phyloP scores from a whole-genome alignment of 371 early-diverging fungal genomes.

The Mucor irregularis region DNA sequence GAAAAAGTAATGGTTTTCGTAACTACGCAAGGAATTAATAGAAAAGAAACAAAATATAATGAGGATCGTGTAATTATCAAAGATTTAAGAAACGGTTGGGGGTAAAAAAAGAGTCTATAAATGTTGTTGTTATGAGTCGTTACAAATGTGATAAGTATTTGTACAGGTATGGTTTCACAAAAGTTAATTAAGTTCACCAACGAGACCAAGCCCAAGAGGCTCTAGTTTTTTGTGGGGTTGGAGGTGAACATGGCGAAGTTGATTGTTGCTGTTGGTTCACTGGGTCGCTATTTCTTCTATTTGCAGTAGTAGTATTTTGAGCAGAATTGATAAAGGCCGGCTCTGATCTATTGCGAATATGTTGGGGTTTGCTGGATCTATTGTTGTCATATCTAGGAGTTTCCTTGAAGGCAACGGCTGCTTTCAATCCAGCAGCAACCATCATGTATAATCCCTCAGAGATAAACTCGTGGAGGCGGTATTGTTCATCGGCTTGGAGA shows the following conservation, averaged over 20 bases:
- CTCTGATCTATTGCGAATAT: background rate
- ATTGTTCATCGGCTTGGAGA: slow-evolving; percentile 59
- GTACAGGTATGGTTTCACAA: background rate
- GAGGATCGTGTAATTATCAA: too few relatives aligned
- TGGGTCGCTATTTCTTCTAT: background rate
- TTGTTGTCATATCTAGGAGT: slow-evolving; percentile 42
- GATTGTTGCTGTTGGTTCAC: background rate
- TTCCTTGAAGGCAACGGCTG: slow-evolving; percentile 65
- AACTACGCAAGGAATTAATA: too few relatives aligned
- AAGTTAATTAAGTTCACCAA: background rate
- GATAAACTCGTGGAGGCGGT: slow-evolving; percentile 59
- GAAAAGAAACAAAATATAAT: too few relatives aligned
- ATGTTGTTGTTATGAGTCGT: background rate
- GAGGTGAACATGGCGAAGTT: slow-evolving; percentile 2
- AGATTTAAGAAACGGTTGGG: background rate
- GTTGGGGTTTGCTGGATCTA: background rate
- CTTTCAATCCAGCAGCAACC: slow-evolving; percentile 59
- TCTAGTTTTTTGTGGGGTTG: slow-evolving; percentile 2
- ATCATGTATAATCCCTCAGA: slow-evolving; percentile 58
- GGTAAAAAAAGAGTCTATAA: slow-evolving; percentile 1
- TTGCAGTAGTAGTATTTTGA: background rate
- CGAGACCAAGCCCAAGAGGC: slow-evolving; percentile 18
- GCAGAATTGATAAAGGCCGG: background rate
- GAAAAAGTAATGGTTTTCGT: too few relatives aligned
- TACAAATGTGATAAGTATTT: background rate